Base-by-base conservation (phyloP, 2,329 filamentous ascomycete genomes). In the Hysterium pulicare region DNA sequence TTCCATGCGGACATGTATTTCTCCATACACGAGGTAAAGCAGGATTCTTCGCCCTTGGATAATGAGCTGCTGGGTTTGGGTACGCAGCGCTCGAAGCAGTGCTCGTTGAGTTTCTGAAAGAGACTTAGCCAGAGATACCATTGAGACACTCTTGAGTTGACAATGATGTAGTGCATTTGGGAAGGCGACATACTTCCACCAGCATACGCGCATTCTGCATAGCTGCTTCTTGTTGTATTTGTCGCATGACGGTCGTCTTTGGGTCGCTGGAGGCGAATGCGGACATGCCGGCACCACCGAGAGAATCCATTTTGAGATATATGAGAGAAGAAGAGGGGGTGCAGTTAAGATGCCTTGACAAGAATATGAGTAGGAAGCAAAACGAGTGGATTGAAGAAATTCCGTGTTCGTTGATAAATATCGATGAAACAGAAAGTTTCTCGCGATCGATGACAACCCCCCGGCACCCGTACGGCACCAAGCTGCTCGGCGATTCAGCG, bases 1-100 rank as follows among this genome's bases (percentile, higher is more conserved):
- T 76, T 76, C 74, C 74, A 77, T 26, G 70, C 64, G 26, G 63
- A 60, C 73, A 77, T 77, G 63, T 78, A 78, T 57, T 78, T 78
- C 55, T 77, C 73, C 73, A 77, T 75, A 64, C 75, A 78, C 33
- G 62, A 49, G 16, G 70, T 71, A 55, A 75, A 73, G 67, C 75
- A 77, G 15, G 60, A 66, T 48, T 70, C 59, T 55, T 78, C 75
- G 60, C 68, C 66, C 35, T 69, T 71, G 21, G 73, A 76, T 38
- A 77, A 64, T 9, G 73, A 75, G 34, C 70, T 61, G 45, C 71
- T 69, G 47, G 75, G 75, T 52, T 74, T 75, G 35, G 74, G 73
- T 22, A 78, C 64, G 67, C 75, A 77, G 57, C 72, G 72, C 50
- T 76, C 73, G 67, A 77, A 78, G 65, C 75, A 77, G 64, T 77